phyloP scores from a whole-genome alignment of 2,329 filamentous ascomycete species.

The Cercospora berteroae region DNA sequence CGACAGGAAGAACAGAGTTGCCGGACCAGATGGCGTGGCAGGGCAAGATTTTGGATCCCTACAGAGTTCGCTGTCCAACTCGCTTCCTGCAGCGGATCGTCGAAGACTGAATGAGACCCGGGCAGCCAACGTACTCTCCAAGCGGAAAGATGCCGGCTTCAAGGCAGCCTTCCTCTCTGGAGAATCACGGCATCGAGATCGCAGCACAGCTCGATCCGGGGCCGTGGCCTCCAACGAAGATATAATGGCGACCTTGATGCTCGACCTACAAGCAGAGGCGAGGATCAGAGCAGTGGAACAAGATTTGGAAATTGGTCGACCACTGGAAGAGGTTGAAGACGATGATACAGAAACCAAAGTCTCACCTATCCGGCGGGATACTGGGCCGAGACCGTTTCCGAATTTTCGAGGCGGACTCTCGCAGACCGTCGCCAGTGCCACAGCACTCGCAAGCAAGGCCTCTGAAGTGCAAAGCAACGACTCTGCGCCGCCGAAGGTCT shows the following conservation, averaged over 20 bases:
- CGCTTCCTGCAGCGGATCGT: not conserved
- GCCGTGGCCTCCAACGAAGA: not conserved
- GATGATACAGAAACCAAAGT: not conserved
- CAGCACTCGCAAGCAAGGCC: not conserved
- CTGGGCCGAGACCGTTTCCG: constrained; percentile 12
- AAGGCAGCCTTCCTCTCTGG: constrained; percentile 6
- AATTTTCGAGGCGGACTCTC: not conserved
- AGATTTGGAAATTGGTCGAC: not conserved
- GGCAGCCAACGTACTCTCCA: not conserved
- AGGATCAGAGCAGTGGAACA: not conserved
- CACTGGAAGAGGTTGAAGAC: not conserved
- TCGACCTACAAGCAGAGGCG: not conserved
- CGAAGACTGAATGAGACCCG: not conserved
- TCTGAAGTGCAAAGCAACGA: not conserved
- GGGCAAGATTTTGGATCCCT: not conserved
- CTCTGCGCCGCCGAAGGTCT: not conserved
- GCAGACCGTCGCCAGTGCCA: not conserved
- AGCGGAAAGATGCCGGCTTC: constrained; percentile 3
- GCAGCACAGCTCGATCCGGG: not conserved
- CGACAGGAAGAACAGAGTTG: not conserved
- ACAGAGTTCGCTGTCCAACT: not conserved
- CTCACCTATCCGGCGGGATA: not conserved
- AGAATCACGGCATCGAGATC: not conserved
- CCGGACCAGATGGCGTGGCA: not conserved
- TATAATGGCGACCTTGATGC: not conserved